Evolutionary conservation across 2,329 filamentous ascomycete species (phyloP), one percentile per base, ranked within the genome.

Genomic region (Plenodomus tracheiphilus): DNA sequence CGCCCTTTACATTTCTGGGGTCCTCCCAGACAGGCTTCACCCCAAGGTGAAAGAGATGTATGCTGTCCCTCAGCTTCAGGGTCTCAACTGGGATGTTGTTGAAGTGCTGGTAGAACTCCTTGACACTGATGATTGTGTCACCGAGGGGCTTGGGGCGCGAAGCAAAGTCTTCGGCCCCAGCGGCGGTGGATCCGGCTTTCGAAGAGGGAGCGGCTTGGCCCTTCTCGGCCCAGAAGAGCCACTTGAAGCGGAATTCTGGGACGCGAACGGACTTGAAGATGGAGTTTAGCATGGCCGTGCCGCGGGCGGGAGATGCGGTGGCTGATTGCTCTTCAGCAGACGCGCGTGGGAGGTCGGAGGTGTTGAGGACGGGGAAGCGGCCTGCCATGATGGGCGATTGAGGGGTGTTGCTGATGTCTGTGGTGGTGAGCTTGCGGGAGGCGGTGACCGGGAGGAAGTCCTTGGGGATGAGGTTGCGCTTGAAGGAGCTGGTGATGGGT

Each of bases 1-100:
- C 93, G 43, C 93, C 93, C 53, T 85, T 81, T 51, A 87, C 79
- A 74, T 97, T 97, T 64, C 94, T 85, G 35, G 89, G 84, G 70
- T 97, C 93, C 75, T 92, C 89, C 81, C 91, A 89, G 37, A 91
- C 83, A 17, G 87, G 89, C 77, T 89, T 88, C 72, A 92, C 88
- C 60, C 89, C 85, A 60, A 86, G 80, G 83, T 89, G 90, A 75
- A 89, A 90, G 71, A 92, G 86, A 75, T 92, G 88, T 21, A 89
- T 88, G 40, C 68, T 74, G 64, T 81, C 78, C 15, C 88, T 85
- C 58, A 91, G 78, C 43, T 87, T 81, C 45, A 90, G 80, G 79
- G 84, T 86, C 21, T 85, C 81, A 73, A 89, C 85, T 61, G 90
- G 80, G 72, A 92, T 88, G 77, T 91, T 91, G 77, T 88, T 81